phyloP scores from a whole-genome alignment of 2,329 filamentous ascomycete species.

The Grosmannia serpens region DNA sequence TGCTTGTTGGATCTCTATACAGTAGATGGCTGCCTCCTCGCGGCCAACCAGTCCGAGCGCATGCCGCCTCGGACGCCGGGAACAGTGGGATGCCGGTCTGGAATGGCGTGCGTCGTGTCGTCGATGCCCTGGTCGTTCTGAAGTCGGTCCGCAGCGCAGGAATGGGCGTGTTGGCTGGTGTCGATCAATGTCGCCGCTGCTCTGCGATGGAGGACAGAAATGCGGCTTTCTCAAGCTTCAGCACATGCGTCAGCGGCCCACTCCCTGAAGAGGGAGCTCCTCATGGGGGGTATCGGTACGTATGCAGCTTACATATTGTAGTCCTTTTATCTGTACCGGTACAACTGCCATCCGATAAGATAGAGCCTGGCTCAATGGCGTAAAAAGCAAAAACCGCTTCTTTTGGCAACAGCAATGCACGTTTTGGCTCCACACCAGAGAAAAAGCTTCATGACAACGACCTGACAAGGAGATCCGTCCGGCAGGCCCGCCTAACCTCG shows the following conservation, averaged over 20 bases:
- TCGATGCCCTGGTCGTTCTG: background rate
- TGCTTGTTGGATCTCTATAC: background rate
- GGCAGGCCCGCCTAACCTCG: background rate
- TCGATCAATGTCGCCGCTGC: background rate
- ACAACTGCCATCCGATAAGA: background rate
- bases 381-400: background rate
- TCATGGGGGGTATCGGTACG: background rate
- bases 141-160: too few species aligned
- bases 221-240: background rate
- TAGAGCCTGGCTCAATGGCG: background rate
- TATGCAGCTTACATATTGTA: background rate
- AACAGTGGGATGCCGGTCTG: background rate
- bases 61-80: background rate
- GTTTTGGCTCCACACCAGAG: background rate
- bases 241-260: constrained; percentile 1
- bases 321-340: background rate
- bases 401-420: background rate
- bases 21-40: background rate
- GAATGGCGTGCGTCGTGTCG: background rate
- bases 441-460: background rate
- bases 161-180: background rate
- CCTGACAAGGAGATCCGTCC: background rate
- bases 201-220: background rate
- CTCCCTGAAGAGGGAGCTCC: background rate
- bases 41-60: background rate